Evolutionary conservation across 1,284 basidiomycete species (phyloP).

Genomic region (Taiwanofungus camphoratus): DNA sequence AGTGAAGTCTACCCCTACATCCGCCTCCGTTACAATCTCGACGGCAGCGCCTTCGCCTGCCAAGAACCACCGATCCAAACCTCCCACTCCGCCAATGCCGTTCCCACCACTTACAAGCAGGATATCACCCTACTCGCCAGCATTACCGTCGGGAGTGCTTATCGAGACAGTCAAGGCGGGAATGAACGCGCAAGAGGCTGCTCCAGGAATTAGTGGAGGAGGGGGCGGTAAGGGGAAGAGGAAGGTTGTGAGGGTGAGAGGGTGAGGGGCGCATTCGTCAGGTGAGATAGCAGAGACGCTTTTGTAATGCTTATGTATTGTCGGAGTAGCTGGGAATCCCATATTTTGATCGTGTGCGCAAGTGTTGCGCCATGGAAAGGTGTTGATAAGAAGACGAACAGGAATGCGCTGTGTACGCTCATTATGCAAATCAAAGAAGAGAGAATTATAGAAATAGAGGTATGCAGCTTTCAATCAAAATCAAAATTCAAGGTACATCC

Average conservation of each 20-base stretch:
- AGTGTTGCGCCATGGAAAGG: background rate
- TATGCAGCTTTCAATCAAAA: too few relatives aligned
- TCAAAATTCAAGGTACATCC: too few relatives aligned
- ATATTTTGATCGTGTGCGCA: background rate
- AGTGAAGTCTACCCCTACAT: slow-evolving; percentile 20
- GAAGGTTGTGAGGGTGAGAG: slow-evolving; percentile 75
- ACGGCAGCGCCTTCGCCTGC: slow-evolving; percentile 21
- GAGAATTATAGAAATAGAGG: too few relatives aligned
- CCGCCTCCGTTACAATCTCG: slow-evolving; percentile 19
- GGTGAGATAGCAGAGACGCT: background rate
- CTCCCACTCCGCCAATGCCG: slow-evolving; percentile 49
- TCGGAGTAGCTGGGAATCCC: background rate
- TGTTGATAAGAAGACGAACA: background rate
- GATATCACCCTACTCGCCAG: slow-evolving; percentile 64
- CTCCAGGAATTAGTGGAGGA: slow-evolving; percentile 26
- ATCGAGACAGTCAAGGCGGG: slow-evolving; percentile 77
- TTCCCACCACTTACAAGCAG: slow-evolving; percentile 48
- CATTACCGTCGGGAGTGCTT: slow-evolving; percentile 64
- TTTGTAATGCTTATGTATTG: slow-evolving; percentile 6
- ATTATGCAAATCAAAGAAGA: background rate
- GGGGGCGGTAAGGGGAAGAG: slow-evolving; percentile 50
- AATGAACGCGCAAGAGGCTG: slow-evolving; percentile 57
- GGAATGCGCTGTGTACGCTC: background rate
- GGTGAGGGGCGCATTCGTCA: slow-evolving; percentile 20
- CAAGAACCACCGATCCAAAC: slow-evolving; percentile 33